A percentile compares a stretch with the other conserved stretches of the same genome.
Conservation (phyloP, 306 rosid species). For the Pyrus bretschneideri region DNA sequence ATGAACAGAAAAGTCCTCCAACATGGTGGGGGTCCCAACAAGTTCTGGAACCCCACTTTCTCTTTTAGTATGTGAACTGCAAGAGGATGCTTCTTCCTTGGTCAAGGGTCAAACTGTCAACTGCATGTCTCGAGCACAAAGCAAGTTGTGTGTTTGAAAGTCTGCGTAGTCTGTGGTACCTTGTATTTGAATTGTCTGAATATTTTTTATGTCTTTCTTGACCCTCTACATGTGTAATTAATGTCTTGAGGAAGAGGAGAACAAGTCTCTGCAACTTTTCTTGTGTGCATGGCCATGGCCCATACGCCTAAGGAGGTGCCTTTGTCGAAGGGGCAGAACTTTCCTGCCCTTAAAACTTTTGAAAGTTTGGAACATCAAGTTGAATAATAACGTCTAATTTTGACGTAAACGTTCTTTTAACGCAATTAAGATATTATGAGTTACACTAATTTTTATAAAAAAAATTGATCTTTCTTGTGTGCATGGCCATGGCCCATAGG, state of each 20-base stretch:
- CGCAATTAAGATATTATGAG: no score
- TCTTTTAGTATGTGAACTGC: neutral
- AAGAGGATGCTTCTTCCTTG: neutral
- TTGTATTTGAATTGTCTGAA: constrained; percentile 6
- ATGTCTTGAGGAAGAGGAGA: neutral
- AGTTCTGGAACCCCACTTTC: neutral
- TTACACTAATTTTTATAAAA: no score
- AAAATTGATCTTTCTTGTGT: no score
- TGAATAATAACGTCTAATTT: no score
- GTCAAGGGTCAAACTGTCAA: constrained; percentile 13
- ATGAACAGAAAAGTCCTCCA: neutral
- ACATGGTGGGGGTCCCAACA: neutral
- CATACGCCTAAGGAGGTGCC: neutral
- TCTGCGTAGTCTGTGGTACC: neutral
- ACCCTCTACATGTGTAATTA: neutral
- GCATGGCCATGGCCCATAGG: neutral
- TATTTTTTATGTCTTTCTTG: neutral
- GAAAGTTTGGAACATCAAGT: neutral
- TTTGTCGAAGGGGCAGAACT: neutral
- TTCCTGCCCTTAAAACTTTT: neutral
- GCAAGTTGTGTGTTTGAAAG: neutral
- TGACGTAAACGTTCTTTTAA: no score
- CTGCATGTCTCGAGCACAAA: neutral
- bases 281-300: neutral
- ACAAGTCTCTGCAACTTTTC: neutral